Base-by-base conservation (phyloP, 345 rosid species). In the Salix brachista region DNA sequence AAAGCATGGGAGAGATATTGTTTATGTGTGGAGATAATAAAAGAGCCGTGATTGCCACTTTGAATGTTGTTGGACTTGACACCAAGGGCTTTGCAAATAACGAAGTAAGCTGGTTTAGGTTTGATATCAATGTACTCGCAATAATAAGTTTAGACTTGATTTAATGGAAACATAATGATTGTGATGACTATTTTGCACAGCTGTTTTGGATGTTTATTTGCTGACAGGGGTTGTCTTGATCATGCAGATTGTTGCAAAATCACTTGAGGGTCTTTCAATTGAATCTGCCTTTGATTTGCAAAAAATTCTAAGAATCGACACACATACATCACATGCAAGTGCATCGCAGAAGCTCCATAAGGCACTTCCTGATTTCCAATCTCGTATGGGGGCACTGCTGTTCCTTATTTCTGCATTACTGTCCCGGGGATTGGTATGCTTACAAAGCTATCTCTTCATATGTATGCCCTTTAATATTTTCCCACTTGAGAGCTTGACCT, bases 351-450 rank as follows among this genome's bases (percentile, higher is more conserved):
- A 85, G 84, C 89, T 96, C 52, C 82, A 90, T 82, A 80, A 74
- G 37, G 81, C 85, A 74, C 82, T 96, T 83, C 91, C 96, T 64
- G 83, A 88, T 79, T 94, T 92, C 83, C 92, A 85, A 82, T 94
- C 97, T 81, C 94, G 96, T 61, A 90, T 91, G 99, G 99, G 99
- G 67, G 97, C 97, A 25, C 77, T 94, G 84, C 88, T 94, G 21
- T 94, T 96, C 87, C 97, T 96, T 70, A 87, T 96, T 80, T 96
- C 99, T 61, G 97, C 98, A 21, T 85, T 96, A 73, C 92, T 96
- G 68, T 94, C 99, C 78, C 91, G 96, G 75, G 98, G 95, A 92
- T 85, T 96, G 97, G 99, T 96, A 92, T 79, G 92, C 65, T 71
- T 80, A 50, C 30, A 36, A 71, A 67, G 66, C 48, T 39, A 1